Conservation (phyloP, 2,329 filamentous ascomycete genomes). For the Westerdykella sp. region DNA sequence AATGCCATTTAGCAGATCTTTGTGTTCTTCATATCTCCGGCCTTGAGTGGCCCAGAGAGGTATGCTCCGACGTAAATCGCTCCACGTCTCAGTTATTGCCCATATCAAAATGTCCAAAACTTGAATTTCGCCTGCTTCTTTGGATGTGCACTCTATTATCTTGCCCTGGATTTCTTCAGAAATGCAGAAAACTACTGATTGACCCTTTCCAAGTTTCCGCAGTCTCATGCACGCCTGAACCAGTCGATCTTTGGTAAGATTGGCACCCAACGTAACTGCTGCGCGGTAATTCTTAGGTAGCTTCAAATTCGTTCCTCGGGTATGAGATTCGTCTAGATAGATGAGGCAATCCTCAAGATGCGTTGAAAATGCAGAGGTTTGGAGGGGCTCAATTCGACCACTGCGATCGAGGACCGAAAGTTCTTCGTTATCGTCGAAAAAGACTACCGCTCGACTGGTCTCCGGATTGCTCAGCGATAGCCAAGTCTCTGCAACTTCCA, state of each 20-base stretch:
- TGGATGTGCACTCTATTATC: slow-evolving; percentile 36
- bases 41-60: slow-evolving; percentile 59
- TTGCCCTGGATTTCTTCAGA: slow-evolving; percentile 50
- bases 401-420: slow-evolving; percentile 42
- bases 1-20: slow-evolving; percentile 28
- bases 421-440: slow-evolving; percentile 46
- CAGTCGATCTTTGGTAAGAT: slow-evolving; percentile 55
- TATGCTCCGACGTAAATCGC: slow-evolving; percentile 45
- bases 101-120: slow-evolving; percentile 54
- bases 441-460: slow-evolving; percentile 44
- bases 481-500: slow-evolving; percentile 47
- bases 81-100: slow-evolving; percentile 54
- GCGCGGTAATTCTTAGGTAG: slow-evolving; percentile 45
- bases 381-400: slow-evolving; percentile 39
- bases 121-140: slow-evolving; percentile 29
- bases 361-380: slow-evolving; percentile 51
- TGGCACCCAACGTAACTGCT: slow-evolving; percentile 52
- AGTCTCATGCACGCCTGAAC: slow-evolving; percentile 64
- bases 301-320: slow-evolving; percentile 55
- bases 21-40: slow-evolving; percentile 43
- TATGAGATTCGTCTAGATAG: slow-evolving; percentile 57
- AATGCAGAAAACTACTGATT: slow-evolving; percentile 46
- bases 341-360: slow-evolving; percentile 50
- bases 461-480: slow-evolving; percentile 42
- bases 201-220: slow-evolving; percentile 52